Evolutionary conservation across 345 rosid species (phyloP).

Genomic region (Limnanthes douglasii): DNA sequence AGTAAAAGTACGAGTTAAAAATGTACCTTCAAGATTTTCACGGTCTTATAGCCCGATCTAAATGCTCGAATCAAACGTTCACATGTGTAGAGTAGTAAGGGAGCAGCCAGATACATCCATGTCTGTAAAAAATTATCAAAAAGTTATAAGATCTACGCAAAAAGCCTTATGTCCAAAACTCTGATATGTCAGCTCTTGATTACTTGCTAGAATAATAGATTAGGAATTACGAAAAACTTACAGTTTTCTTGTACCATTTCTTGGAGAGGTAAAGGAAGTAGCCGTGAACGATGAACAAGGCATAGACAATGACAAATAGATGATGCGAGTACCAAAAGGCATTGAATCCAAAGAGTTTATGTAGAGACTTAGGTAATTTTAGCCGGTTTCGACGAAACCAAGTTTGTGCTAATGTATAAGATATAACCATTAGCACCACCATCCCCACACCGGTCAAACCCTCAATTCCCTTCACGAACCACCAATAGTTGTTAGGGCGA

Average conservation of each 20-base stretch:
- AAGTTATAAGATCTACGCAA: background rate
- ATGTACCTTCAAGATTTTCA: constrained; percentile 51
- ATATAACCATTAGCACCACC: constrained; percentile 55
- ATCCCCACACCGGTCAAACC: constrained; percentile 68
- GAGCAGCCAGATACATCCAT: constrained; percentile 82
- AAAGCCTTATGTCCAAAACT: too few species aligned
- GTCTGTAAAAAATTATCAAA: constrained; percentile 24
- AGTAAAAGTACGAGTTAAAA: background rate
- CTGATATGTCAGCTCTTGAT: too few species aligned
- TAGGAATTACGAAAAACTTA: constrained; percentile 10
- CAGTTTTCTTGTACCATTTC: constrained; percentile 66
- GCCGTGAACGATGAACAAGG: constrained; percentile 53
- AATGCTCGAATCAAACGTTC: constrained; percentile 52
- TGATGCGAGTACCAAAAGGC: constrained; percentile 90
- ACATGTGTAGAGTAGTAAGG: constrained; percentile 30
- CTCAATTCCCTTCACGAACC: constrained; percentile 62
- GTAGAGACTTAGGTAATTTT: constrained; percentile 35
- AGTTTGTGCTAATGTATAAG: constrained; percentile 49
- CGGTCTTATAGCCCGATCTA: constrained; percentile 48
- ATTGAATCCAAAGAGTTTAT: constrained; percentile 63
- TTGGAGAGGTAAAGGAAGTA: constrained; percentile 43
- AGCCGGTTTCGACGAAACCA: constrained; percentile 64
- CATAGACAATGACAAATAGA: constrained; percentile 57
- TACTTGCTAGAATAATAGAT: too few species aligned
- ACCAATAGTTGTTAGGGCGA: constrained; percentile 49